phyloP scores from a whole-genome alignment of 2,329 filamentous ascomycete genomes.

The Leptographium lundbergii region DNA sequence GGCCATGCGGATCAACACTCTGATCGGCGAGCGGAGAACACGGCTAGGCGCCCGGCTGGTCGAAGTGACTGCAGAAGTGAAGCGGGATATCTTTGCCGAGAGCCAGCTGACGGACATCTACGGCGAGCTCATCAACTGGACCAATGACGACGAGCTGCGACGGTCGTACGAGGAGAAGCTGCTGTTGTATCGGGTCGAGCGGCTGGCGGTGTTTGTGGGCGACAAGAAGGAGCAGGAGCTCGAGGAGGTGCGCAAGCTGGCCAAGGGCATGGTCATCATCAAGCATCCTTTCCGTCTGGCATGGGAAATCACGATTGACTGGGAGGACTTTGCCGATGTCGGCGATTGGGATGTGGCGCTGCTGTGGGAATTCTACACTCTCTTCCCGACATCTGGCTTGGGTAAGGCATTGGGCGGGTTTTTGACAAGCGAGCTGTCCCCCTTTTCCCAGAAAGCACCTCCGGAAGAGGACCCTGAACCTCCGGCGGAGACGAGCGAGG shows the following conservation, averaged over 20 bases:
- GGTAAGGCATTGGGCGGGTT: constrained; percentile 73
- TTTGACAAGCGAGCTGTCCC: constrained; percentile 70
- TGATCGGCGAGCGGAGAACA: constrained; percentile 81
- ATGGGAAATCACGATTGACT: constrained; percentile 85
- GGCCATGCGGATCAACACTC: constrained; percentile 74
- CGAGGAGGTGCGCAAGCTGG: constrained; percentile 60
- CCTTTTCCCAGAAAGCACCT: constrained; percentile 44
- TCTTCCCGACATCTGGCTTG: constrained; percentile 77
- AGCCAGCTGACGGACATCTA: constrained; percentile 76
- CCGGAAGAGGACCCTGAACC: constrained; percentile 5
- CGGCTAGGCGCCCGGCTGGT: constrained; percentile 72
- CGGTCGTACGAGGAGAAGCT: constrained; percentile 85
- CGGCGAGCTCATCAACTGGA: constrained; percentile 79
- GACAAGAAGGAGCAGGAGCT: constrained; percentile 57
- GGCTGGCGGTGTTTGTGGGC: constrained; percentile 55
- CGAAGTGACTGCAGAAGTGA: constrained; percentile 78
- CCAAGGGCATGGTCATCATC: constrained; percentile 90
- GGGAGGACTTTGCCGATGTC: constrained; percentile 66
- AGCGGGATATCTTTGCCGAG: constrained; percentile 63
- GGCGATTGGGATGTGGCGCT: constrained; percentile 65
- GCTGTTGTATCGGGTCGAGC: constrained; percentile 67
- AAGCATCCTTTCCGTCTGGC: constrained; percentile 81
- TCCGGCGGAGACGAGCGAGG: constrained; percentile 8
- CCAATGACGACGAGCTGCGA: constrained; percentile 69
- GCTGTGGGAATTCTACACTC: constrained; percentile 66